Base-by-base conservation (phyloP, 352 stramenopile genomes). In the Aphanomyces stellatus region DNA sequence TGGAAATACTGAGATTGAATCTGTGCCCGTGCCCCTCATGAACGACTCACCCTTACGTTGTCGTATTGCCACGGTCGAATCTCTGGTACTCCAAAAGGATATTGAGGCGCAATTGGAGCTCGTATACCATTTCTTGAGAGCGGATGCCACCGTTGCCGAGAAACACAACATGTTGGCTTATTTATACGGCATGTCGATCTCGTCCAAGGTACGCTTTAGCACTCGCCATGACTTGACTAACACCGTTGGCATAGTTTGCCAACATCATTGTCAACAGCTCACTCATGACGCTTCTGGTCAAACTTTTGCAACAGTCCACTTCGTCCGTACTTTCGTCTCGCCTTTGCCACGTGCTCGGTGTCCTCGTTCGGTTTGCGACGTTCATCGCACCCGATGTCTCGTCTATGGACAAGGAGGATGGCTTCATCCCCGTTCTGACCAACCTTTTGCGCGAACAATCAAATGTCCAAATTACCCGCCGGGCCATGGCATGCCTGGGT, bases 251-350 rank as follows among this genome's bases (percentile, higher is more conserved):
- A 40, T 66, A 83, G 62, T 66, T 93, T 19, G 82, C 86, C 0
- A 89, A 91, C 51, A 78, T 92, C 46, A 87, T 94, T 57, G 79
- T 90, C 15, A 94, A 94, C 65, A 91, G 81, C 71, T 91, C 84
- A 0, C 78, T 94, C 30, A 61, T 93, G 17, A 74, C 73, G 4
- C 69, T 93, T 34, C 56, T 91, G 27, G 78, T 81, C 40, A 83
- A 77, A 51, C 72, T 90, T 53, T 48, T 91, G 15, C 37, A 63
- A 35, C 67, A 80, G 25, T 75, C 79, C 31, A 19, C 62, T 19
- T 69, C 62, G 11, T 69, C 48, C 17, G 62, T 48, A 24, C 43
- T 63, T 8, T 69, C 62, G 4, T 49, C 62, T 25, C 51, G 82
- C 62, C 55, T 85, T 13, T 82, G 79, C 11, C 72, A 89, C 30